Evolutionary conservation across 2,329 filamentous ascomycete species (phyloP).

Genomic region (Didymella sp.): DNA sequence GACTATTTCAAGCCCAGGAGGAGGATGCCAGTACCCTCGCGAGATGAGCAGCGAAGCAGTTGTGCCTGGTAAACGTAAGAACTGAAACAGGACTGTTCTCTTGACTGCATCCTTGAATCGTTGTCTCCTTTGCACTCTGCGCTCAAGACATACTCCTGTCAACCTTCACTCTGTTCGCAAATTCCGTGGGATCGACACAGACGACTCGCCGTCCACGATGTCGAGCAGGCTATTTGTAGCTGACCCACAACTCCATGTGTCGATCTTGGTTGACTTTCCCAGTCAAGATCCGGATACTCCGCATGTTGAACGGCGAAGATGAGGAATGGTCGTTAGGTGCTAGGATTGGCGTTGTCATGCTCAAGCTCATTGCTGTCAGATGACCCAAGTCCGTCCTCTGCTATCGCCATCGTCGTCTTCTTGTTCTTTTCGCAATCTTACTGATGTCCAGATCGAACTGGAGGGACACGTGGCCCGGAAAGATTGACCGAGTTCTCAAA

Average conservation of each 20-base stretch:
- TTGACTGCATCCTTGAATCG: neutral
- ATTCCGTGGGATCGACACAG: neutral
- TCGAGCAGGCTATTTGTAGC: neutral
- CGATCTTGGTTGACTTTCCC: slow-evolving; percentile 11
- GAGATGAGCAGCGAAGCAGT: neutral
- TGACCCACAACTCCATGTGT: slow-evolving; percentile 3
- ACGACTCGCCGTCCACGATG: slow-evolving; percentile 2
- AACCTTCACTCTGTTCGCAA: neutral
- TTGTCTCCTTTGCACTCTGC: neutral
- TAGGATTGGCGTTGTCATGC: neutral
- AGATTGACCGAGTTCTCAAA: neutral
- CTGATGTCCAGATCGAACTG: neutral
- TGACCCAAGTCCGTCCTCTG: neutral
- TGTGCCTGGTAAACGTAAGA: neutral
- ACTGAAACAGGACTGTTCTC: neutral
- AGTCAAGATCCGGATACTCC: slow-evolving; percentile 3
- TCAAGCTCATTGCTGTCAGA: neutral
- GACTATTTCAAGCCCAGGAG: slow-evolving; percentile 12
- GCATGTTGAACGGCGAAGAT: slow-evolving; percentile 2
- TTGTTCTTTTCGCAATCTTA: neutral
- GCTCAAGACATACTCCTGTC: neutral
- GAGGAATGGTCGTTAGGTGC: neutral
- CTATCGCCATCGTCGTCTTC: neutral
- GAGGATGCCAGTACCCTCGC: neutral
- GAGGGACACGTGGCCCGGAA: neutral